phyloP scores from a whole-genome alignment of 352 stramenopile genomes.

The Phytophthora lateralis region DNA sequence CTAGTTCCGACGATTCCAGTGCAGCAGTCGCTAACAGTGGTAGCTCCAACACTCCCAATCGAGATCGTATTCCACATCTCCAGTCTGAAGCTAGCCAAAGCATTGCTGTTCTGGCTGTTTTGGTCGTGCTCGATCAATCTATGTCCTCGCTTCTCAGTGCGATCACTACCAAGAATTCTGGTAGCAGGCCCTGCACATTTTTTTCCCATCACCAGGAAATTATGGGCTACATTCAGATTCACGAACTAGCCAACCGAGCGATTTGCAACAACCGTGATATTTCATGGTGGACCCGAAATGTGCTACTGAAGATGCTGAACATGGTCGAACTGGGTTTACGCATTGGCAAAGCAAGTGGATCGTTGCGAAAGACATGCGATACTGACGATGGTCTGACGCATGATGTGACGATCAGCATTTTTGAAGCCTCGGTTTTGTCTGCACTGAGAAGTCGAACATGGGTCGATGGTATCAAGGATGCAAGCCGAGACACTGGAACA shows the following conservation, averaged over 20 bases:
- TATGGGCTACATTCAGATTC: constrained; percentile 38
- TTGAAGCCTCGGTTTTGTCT: constrained; percentile 28
- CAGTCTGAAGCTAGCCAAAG: constrained; percentile 39
- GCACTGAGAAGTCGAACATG: constrained; percentile 38
- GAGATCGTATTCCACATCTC: constrained; percentile 43
- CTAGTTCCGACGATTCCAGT: constrained; percentile 13
- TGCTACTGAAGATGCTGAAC: constrained; percentile 51
- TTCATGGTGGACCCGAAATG: constrained; percentile 41
- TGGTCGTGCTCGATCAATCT: constrained; percentile 48
- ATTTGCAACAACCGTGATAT: constrained; percentile 41
- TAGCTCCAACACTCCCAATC: not conserved
- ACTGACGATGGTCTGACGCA: not conserved
- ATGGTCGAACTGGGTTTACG: constrained; percentile 52
- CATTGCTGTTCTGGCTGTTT: constrained; percentile 39
- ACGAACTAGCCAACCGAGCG: constrained; percentile 34
- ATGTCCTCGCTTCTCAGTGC: constrained; percentile 36
- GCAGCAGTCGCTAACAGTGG: not conserved
- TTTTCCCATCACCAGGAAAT: constrained; percentile 39
- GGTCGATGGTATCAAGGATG: constrained; percentile 47
- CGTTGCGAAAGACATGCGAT: constrained; percentile 16
- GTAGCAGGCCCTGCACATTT: constrained; percentile 12
- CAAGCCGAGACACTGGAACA: constrained; percentile 42
- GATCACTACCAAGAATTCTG: constrained; percentile 21
- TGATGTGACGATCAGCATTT: constrained; percentile 24
- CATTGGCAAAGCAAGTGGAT: constrained; percentile 45